These are phyloP conservation scores for Yamadazyma epiphylla DNA, from an alignment of 1,139 yeast species.

Conservation along the genomic window DNA sequence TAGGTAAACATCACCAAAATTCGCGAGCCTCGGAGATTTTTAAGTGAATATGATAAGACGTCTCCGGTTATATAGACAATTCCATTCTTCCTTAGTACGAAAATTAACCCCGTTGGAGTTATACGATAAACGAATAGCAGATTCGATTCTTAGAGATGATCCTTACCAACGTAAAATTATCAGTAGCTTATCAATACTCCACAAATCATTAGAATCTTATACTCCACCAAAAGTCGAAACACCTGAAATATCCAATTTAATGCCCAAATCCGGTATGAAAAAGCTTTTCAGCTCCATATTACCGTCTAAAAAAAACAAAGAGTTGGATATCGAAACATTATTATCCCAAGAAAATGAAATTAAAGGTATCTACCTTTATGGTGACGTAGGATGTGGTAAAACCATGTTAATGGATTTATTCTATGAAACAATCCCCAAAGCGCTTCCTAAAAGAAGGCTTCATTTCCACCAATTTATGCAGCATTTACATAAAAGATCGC, in stretches of 20 bases:
- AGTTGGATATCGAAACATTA: constrained; percentile 11
- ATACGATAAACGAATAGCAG: constrained; percentile 53
- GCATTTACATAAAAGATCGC: constrained; percentile 81
- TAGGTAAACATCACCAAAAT: no score
- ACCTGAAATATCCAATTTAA: constrained; percentile 46
- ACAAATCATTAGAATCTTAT: constrained; percentile 44
- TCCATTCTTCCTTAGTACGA: no score
- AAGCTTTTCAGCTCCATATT: constrained; percentile 12
- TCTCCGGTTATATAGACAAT: not conserved
- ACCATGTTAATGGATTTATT: constrained; percentile 98
- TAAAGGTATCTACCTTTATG: constrained; percentile 88
- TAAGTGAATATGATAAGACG: no score
- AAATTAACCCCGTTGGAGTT: constrained; percentile 51
- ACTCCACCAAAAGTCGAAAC: constrained; percentile 51
- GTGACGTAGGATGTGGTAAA: constrained; percentile 98
- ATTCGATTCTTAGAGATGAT: constrained; percentile 57
- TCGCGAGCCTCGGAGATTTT: no score
- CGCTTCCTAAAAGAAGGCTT: constrained; percentile 70
- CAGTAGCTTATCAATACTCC: constrained; percentile 49
- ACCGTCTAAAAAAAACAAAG: constrained; percentile 3
- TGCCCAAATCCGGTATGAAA: constrained; percentile 45
- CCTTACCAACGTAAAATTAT: constrained; percentile 66
- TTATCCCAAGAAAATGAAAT: constrained; percentile 26
- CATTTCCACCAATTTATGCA: constrained; percentile 99
- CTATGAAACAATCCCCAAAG: constrained; percentile 74